phyloP scores from a whole-genome alignment of 1,284 basidiomycete genomes.

The Apiotrichum veenhuisii region DNA sequence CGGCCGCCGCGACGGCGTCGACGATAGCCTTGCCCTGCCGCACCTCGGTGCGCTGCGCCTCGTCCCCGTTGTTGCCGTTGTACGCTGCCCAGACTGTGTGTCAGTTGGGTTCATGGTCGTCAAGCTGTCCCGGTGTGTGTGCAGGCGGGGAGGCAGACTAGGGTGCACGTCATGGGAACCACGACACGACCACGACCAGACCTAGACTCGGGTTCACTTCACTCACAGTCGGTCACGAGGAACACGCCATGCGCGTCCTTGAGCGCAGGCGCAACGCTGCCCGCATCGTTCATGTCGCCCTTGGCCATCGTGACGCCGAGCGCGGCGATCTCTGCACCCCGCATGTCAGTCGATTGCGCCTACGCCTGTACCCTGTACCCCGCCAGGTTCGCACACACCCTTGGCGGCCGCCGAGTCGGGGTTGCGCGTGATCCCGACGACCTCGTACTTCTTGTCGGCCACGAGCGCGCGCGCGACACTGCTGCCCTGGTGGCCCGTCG shows the following conservation, averaged over 20 bases:
- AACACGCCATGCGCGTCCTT: slow-evolving; percentile 6
- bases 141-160: no score
- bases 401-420: background rate
- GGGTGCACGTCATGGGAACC: no score
- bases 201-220: no score
- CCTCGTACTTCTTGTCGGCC: slow-evolving; percentile 1
- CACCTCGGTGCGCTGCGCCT: slow-evolving; percentile 2
- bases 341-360: background rate
- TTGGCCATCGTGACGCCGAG: slow-evolving; percentile 1
- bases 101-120: background rate
- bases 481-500: slow-evolving; percentile 18
- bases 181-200: no score
- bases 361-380: background rate
- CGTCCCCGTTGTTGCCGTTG: slow-evolving; percentile 7
- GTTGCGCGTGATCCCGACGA: slow-evolving; percentile 23
- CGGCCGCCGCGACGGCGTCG: background rate
- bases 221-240: slow-evolving; percentile 7
- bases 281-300: background rate
- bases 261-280: background rate
- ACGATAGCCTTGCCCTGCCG: background rate
- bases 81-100: slow-evolving; percentile 2
- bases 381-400: background rate
- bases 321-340: background rate
- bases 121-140: no score
- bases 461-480: slow-evolving; percentile 14